Evolutionary conservation across 2,329 filamentous ascomycete species (phyloP), one percentile per base, ranked within the genome.

Genomic region (Juglanconis sp.): DNA sequence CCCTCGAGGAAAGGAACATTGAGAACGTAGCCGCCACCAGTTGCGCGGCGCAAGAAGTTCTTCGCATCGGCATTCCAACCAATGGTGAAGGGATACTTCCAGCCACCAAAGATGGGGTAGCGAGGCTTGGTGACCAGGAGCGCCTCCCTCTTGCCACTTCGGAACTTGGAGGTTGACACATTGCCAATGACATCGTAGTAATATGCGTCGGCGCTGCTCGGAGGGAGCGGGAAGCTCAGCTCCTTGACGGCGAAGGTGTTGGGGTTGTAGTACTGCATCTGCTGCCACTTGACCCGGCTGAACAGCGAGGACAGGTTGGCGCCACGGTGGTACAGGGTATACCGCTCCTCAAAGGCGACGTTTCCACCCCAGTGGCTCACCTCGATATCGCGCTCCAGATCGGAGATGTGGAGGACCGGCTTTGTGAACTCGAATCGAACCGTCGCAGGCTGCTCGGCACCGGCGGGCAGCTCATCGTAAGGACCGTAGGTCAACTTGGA

Each of bases 321-420:
- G 65, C 90, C 95, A 65, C 89, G 87, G 80, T 99, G 94, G 69
- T 86, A 85, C 66, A 98, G 82, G 74, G 89, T 91, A 77, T 96
- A 97, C 60, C 91, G 87, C 78, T 99, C 95, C 77, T 99, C 95
- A 53, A 93, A 92, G 1, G 95, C 95, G 57, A 98, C 77, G 72
- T 99, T 99, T 64, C 95, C 95, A 66, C 95, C 95, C 95, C 95
- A 99, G 76, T 98, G 95, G 72, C 91, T 96, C 68, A 99, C 89
- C 74, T 99, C 95, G 64, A 99, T 79, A 70, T 98, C 93, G 62
- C 95, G 88, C 76, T 98, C 91, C 62, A 99, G 81, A 15, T 85
- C 80, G 38, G 87, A 86, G 54, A 92, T 85, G 70, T 95, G 91
- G 48, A 87, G 89, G 60, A 99, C 81, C 11, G 95, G 94, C 77